Base-by-base conservation (phyloP, 768 basidiomycete species). In the Tylopilus rubrobrunneus region DNA sequence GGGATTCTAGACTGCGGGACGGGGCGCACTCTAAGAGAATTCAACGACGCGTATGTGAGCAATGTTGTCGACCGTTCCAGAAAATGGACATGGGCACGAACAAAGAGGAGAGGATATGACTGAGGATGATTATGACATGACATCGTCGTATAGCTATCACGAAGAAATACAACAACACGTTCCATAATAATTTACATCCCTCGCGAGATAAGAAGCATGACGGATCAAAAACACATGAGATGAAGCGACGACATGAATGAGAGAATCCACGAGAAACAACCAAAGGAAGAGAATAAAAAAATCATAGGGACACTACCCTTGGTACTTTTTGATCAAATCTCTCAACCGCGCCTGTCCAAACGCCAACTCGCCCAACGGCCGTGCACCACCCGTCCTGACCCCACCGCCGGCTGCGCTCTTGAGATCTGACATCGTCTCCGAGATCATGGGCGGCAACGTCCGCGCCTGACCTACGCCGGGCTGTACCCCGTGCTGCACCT, bases 271-370 rank as follows among this genome's bases (percentile, higher is more conserved):
- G 19, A 37, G 28, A 23, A 40, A 28, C 14, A 29, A 34, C 34
- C 29, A 31, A 31, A 31, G 29, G 7, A 34, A 34, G 12, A 34
- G 9, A 12, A 5, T 14, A 41, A 23, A 36, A 36, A 12, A 36
- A 10, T 21, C 11, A 41, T 21, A 15, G 21, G 3, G 39, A 19
- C 39, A n/a, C 36, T 59, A 68, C 31, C 75, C 74, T 70, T 92
- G 89, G 65, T 90, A 92, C 62, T 89, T 87, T 79, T 84, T 86
- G 66, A 91, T 91, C 56, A 91, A 73, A 70, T 90, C 88, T 52
- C 87, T 74, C 59, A 91, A 69, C 55, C 85, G 75, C 14, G 88
- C 87, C 68, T 90, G 85, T 14, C 89, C 89, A 71, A 90, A 89
- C 10, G 81, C 85, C 53, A 86, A 67, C 39, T 87, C 85, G 2